A percentile compares a stretch with the other conserved stretches of the same genome.
phyloP scores from a whole-genome alignment of 371 early-diverging fungal species.

The Funneliformis caledonium region DNA sequence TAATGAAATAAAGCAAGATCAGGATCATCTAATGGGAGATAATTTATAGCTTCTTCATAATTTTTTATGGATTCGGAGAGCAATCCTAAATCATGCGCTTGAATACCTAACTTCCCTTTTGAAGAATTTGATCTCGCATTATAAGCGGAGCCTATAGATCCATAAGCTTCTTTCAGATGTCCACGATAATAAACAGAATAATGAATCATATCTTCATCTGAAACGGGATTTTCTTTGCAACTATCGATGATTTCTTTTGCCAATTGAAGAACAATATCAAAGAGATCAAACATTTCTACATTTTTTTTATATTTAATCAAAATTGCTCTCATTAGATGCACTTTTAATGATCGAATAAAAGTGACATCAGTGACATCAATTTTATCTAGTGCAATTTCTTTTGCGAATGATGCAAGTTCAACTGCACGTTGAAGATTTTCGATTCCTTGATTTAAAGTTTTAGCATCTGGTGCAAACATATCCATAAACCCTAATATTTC shows the following conservation, averaged over 20 bases:
- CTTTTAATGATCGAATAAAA: background rate
- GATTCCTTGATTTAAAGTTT: background rate
- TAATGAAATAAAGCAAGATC: background rate
- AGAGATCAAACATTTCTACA: background rate
- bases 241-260: background rate
- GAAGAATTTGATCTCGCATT: background rate
- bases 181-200: background rate
- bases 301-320: background rate
- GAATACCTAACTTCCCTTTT: too few relatives aligned
- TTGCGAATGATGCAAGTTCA: background rate
- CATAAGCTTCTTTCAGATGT: background rate
- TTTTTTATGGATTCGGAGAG: background rate
- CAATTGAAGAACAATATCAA: background rate
- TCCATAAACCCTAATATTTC: background rate
- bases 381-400: background rate
- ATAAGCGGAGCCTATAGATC: background rate
- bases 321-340: background rate
- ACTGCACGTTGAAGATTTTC: background rate
- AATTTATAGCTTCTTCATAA: background rate
- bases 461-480: background rate
- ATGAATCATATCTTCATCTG: background rate
- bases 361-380: background rate
- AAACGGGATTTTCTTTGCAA: background rate
- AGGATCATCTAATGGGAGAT: background rate
- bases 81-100: too few relatives aligned